Base-by-base conservation (phyloP, 1,139 yeast species). In the Debaryomycetaceae sp. region DNA sequence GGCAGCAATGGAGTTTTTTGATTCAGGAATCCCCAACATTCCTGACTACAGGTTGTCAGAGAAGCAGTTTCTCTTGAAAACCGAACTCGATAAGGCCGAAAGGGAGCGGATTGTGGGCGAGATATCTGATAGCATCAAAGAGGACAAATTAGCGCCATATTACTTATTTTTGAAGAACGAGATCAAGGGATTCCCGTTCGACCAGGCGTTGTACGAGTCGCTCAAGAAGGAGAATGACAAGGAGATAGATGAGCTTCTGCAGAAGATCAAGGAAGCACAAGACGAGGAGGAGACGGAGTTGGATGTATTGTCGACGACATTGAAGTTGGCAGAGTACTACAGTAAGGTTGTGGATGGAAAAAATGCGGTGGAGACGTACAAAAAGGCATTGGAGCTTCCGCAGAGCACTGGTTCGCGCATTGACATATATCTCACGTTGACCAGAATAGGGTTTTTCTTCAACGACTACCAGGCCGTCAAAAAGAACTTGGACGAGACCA, bases 321-420 rank as follows among this genome's bases (percentile, higher is more conserved):
- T 83, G 45, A 81, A 83, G 59, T 79, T 93, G 39, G 97, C 97
- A 24, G 96, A 91, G 60, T 89, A 86, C 62, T 91, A 89, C 63
- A 84, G 97, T 7, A 72, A 74, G 51, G 87, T 90, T 55, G 90
- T 96, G 51, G 97, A 91, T 63, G 76, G 83, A 51, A 69, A 73
- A 36, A 85, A 85, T 55, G 96, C 97, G n/a, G 69, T 78, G 42
- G 73, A 76, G 39, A 83, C 91, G 1, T 78, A 88, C 54, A 78
- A 82, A 49, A 84, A 85, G 60, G 91, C 96, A 1, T 75, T 83
- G 51, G 93, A 84, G 45, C 71, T 86, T 57, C 83, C 96, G 1
- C 91, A 93, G 39, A 85, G 93, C 36, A 80, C 95, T 0, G 99
- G 99, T 13, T 76, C 87, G 37, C 91, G 91, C 64, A 93, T 93